These are phyloP conservation scores for Solanum rostratum DNA, from an alignment of 257 asterid species.

Conservation along the genomic window DNA sequence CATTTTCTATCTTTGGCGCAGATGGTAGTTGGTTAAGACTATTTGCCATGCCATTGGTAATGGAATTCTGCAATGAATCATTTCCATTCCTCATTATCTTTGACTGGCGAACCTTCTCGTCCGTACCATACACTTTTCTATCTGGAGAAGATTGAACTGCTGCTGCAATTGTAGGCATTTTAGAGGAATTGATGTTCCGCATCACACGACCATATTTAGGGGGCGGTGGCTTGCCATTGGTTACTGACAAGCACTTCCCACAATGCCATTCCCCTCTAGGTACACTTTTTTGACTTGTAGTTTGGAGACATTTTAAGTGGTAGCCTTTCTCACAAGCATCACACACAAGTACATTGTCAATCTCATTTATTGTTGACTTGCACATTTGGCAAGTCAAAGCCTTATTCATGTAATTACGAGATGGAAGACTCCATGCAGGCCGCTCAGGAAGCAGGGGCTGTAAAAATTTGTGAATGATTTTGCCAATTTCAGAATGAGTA, in stretches of 20 bases:
- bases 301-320: conserved; percentile 87
- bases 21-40: conserved; percentile 21
- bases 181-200: conserved; percentile 55
- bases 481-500: conserved; percentile 69
- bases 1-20: conserved; percentile 24
- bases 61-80: conserved; percentile 19
- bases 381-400: conserved; percentile 73
- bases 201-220: conserved; percentile 97
- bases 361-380: conserved; percentile 37
- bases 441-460: conserved; percentile 45
- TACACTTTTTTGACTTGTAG: conserved; percentile 43
- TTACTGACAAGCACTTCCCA: conserved; percentile 67
- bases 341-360: conserved; percentile 70
- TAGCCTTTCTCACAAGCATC: conserved; percentile 95
- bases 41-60: conserved; percentile 21
- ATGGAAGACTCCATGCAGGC: conserved; percentile 74
- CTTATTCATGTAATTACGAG: conserved; percentile 87
- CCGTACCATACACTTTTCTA: conserved; percentile 29
- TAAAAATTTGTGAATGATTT: conserved; percentile 64
- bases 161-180: conserved; percentile 30
- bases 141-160: conserved; percentile 28
- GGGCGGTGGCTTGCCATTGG: conserved; percentile 88
- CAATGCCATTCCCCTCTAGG: conserved; percentile 97
- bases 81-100: conserved; percentile 37
- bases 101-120: conserved; percentile 31